phyloP scores from a whole-genome alignment of 2,329 filamentous ascomycete genomes.

The Endocalyx cinctus region DNA sequence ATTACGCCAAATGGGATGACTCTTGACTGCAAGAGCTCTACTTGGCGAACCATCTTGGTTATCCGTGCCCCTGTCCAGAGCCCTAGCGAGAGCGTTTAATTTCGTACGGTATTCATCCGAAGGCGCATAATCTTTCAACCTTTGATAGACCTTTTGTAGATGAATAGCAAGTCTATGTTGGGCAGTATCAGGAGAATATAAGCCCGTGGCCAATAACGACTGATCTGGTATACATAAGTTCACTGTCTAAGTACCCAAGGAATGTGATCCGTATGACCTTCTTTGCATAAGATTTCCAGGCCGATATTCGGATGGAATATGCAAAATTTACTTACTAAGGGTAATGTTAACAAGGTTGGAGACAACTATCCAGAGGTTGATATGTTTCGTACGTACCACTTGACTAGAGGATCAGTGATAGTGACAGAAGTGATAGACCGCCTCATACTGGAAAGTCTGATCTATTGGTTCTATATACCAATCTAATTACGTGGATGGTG shows the following conservation, averaged over 20 bases:
- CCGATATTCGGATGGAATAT: too few species aligned
- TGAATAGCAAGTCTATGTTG: constrained; percentile 72
- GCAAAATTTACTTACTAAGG: too few species aligned
- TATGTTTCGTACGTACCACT: too few species aligned
- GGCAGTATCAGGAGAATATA: constrained; percentile 64
- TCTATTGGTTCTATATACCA: too few species aligned
- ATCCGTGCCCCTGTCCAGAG: constrained; percentile 32
- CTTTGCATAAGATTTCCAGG: too few species aligned
- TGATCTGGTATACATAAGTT: too few species aligned
- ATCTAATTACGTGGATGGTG: too few species aligned
- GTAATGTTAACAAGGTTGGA: too few species aligned
- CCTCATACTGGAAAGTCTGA: constrained; percentile 25
- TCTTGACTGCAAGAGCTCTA: constrained; percentile 44
- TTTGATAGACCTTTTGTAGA: constrained; percentile 70
- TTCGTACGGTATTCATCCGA: constrained; percentile 63
- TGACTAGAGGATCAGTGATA: constrained; percentile 69
- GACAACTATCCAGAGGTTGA: too few species aligned
- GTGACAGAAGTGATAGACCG: constrained; percentile 41
- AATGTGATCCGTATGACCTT: too few species aligned
- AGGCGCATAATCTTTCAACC: constrained; percentile 75
- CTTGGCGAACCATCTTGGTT: constrained; percentile 27
- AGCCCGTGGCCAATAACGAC: constrained; percentile 61
- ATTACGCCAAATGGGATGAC: constrained; percentile 54
- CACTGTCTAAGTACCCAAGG: too few species aligned
- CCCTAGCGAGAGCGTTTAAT: constrained; percentile 54